phyloP scores from a whole-genome alignment of 2,329 filamentous ascomycete species.

The Trichoderma sp. region DNA sequence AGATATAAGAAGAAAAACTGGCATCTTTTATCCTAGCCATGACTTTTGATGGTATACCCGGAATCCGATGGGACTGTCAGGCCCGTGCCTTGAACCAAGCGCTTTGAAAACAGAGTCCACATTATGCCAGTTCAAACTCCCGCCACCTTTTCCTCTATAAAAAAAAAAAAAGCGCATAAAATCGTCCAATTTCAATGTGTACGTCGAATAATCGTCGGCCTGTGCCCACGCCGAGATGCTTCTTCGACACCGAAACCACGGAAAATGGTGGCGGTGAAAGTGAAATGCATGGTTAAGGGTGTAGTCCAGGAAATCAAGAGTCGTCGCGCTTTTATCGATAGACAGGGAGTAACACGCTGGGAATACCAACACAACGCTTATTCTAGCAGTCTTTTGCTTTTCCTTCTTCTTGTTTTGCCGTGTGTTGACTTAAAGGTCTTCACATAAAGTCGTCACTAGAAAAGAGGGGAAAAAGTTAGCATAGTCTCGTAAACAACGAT shows the following conservation, averaged over 20 bases:
- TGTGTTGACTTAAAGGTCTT: slow-evolving; percentile 31
- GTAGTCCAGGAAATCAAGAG: neutral
- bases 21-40: slow-evolving; percentile 10
- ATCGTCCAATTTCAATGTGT: neutral
- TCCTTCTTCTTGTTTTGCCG: neutral
- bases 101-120: neutral
- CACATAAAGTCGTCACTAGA: slow-evolving; percentile 70
- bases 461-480: slow-evolving; percentile 22
- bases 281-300: neutral
- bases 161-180: neutral
- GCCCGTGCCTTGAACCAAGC: neutral
- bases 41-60: slow-evolving; percentile 10
- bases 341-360: neutral
- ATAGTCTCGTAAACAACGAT: neutral
- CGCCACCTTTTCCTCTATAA: neutral
- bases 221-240: neutral
- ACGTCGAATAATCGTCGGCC: neutral
- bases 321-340: neutral
- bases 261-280: neutral
- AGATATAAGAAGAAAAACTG: neutral
- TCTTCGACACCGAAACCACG: neutral
- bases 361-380: neutral
- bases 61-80: neutral
- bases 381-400: neutral
- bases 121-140: neutral